Evolutionary conservation across 2,329 filamentous ascomycete genomes (phyloP).

Genomic region (Pyrenophora graminea): DNA sequence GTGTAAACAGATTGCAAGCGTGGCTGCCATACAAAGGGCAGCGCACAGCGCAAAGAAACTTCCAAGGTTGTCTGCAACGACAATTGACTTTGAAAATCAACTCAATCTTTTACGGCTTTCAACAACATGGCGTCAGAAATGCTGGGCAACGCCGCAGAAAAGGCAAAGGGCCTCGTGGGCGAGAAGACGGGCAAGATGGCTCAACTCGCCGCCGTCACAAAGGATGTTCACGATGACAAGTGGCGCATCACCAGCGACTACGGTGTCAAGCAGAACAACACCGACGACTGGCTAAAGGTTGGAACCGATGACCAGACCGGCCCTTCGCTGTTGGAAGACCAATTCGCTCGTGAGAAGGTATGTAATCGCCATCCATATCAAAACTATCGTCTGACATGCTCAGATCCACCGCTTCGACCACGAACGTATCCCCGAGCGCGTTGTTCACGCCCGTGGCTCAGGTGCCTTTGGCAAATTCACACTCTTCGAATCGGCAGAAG

Average conservation of each 20-base stretch:
- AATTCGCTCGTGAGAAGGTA: conserved; percentile 74
- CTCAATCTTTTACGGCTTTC: conserved; percentile 1
- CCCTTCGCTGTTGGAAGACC: conserved; percentile 71
- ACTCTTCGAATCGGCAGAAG: conserved; percentile 64
- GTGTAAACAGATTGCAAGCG: conserved; percentile 15
- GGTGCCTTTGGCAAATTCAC: conserved; percentile 71
- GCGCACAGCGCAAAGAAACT: background rate
- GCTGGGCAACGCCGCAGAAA: conserved; percentile 34
- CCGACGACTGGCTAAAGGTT: conserved; percentile 77
- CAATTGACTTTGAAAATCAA: conserved; percentile 11
- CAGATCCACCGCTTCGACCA: conserved; percentile 78
- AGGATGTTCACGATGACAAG: conserved; percentile 60
- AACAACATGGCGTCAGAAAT: conserved; percentile 39
- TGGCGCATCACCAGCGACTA: conserved; percentile 74
- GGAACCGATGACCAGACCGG: conserved; percentile 66
- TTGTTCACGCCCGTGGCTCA: conserved; percentile 68
- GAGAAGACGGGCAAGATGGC: conserved; percentile 59
- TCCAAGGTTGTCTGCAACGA: background rate
- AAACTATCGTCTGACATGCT: conserved; percentile 7
- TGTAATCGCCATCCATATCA: background rate
- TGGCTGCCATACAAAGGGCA: conserved; percentile 13
- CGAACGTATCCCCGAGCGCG: conserved; percentile 69
- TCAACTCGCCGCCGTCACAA: conserved; percentile 63
- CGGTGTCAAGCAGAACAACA: conserved; percentile 72
- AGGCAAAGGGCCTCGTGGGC: conserved; percentile 41